phyloP scores from a whole-genome alignment of 2,329 filamentous ascomycete genomes.

The Bipolaris bicolor region DNA sequence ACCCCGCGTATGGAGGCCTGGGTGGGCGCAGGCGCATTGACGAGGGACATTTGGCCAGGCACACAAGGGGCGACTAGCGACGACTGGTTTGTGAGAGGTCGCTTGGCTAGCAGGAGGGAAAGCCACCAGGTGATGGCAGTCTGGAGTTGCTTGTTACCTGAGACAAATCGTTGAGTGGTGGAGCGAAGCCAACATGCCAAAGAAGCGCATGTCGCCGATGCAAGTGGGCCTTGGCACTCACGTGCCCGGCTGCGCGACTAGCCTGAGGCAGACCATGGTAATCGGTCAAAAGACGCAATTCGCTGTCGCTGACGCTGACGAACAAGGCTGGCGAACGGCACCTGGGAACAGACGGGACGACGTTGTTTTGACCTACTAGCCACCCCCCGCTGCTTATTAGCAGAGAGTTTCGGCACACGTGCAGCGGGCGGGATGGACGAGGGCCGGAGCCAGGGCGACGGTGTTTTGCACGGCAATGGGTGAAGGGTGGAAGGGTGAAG shows the following conservation, averaged over 20 bases:
- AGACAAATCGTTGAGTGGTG: conserved; percentile 39
- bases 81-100: conserved; percentile 12
- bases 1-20: conserved; percentile 27
- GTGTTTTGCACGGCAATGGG: no score
- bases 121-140: conserved; percentile 34
- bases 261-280: conserved; percentile 22
- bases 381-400: no score
- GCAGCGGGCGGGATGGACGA: no score
- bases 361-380: no score
- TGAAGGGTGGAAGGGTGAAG: no score
- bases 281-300: conserved; percentile 25
- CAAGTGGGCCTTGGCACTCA: conserved; percentile 40
- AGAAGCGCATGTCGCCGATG: conserved; percentile 41
- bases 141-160: conserved; percentile 34
- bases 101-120: conserved; percentile 25
- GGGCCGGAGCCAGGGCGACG: no score
- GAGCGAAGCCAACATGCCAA: conserved; percentile 29
- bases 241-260: conserved; percentile 24
- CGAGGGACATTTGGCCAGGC: conserved; percentile 24
- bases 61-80: conserved; percentile 24
- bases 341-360: background rate
- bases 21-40: conserved; percentile 16
- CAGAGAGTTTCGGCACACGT: no score
- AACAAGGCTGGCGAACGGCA: conserved; percentile 1
- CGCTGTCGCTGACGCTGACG: conserved; percentile 11